Percentiles rank a stretch among this genome's conserved stretches.
phyloP scores from a whole-genome alignment of 495 filamentous ascomycete species.

The Amphirosellinia nigrospora region DNA sequence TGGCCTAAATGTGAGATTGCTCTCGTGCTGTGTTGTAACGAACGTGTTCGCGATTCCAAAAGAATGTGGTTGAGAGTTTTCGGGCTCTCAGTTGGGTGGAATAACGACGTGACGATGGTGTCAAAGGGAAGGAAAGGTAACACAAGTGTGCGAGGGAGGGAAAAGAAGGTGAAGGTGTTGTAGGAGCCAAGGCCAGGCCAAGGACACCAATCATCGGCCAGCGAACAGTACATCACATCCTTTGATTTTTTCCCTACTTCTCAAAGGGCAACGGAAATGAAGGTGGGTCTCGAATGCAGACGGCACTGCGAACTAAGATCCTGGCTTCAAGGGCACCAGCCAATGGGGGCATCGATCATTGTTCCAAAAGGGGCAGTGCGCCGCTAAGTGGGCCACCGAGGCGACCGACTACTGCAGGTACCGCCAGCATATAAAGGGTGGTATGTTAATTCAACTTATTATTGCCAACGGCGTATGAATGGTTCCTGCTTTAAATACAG shows the following conservation, averaged over 20 bases:
- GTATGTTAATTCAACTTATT: conserved; percentile 1
- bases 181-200: conserved; percentile 22
- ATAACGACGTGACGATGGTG: conserved; percentile 38
- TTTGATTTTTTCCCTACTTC: background rate
- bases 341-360: background rate
- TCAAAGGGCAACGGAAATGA: conserved; percentile 25
- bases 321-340: background rate
- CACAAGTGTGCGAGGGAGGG: conserved; percentile 43
- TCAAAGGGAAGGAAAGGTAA: conserved; percentile 44
- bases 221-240: conserved; percentile 2
- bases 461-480: conserved; percentile 13
- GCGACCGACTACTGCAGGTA: conserved; percentile 18
- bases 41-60: conserved; percentile 53
- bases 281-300: conserved; percentile 19
- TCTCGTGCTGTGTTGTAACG: conserved; percentile 26
- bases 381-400: conserved; percentile 10
- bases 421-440: conserved; percentile 13
- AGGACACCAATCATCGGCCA: conserved; percentile 12
- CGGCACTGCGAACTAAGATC: conserved; percentile 18
- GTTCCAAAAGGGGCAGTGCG: conserved; percentile 17
- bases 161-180: conserved; percentile 29
- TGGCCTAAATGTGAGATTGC: conserved; percentile 7
- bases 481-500: background rate
- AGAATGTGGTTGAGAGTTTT: conserved; percentile 63
- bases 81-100: conserved; percentile 59